Conservation (phyloP, 1,284 basidiomycete species). For the Moesziomyces antarcticus region DNA sequence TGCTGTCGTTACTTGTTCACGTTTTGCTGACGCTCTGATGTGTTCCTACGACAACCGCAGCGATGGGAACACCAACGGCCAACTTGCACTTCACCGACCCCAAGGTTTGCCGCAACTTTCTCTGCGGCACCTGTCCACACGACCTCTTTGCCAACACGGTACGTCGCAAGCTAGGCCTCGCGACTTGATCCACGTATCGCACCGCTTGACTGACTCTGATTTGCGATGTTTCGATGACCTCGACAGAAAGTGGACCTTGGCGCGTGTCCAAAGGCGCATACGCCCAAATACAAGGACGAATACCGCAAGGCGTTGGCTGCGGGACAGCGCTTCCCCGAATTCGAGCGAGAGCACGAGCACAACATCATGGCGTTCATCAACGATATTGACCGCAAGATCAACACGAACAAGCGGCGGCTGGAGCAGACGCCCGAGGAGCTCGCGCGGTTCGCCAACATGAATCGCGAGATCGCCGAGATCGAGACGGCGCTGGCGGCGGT, state of each 20-base stretch:
- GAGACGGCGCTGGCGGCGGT: slow-evolving; percentile 97
- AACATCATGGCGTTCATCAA: slow-evolving; percentile 96
- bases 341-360: slow-evolving; percentile 77
- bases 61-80: slow-evolving; percentile 62
- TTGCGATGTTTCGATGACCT: background rate
- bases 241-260: slow-evolving; percentile 98
- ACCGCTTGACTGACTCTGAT: slow-evolving; percentile 4
- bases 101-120: slow-evolving; percentile 98
- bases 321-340: slow-evolving; percentile 68
- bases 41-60: slow-evolving; percentile 14
- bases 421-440: slow-evolving; percentile 99
- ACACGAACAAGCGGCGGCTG: slow-evolving; percentile 89
- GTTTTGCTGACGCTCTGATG: background rate
- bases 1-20: background rate
- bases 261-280: slow-evolving; percentile 95
- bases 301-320: slow-evolving; percentile 82
- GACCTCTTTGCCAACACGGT: slow-evolving; percentile 98
- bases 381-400: slow-evolving; percentile 96
- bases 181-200: background rate
- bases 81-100: slow-evolving; percentile 93
- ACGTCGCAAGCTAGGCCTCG: slow-evolving; percentile 67
- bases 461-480: slow-evolving; percentile 99
- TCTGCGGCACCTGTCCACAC: slow-evolving; percentile 97
- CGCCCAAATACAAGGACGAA: slow-evolving; percentile 91
- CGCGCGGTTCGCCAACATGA: slow-evolving; percentile 96